Percentiles rank a stretch among this genome's conserved stretches.
Conservation (phyloP, 1,284 basidiomycete genomes). For the Tausonia pullulans region DNA sequence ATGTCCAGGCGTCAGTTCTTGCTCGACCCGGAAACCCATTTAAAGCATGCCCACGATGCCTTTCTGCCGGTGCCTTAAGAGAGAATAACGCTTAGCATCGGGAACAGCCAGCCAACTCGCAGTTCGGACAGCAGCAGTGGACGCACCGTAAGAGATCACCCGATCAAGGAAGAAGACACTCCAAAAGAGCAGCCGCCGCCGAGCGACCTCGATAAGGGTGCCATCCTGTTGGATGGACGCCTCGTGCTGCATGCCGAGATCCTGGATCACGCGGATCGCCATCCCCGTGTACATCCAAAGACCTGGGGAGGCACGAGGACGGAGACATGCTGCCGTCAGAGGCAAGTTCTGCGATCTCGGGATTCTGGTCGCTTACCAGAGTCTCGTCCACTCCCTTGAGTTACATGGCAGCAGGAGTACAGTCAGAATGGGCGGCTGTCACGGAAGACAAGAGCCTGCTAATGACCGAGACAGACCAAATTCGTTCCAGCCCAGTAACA, state of each 20-base stretch:
- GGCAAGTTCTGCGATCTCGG: neutral
- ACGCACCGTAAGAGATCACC: slow-evolving; percentile 8
- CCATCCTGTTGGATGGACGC: neutral
- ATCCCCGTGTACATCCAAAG: neutral
- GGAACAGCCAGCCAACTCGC: neutral
- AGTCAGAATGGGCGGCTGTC: neutral
- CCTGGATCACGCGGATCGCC: slow-evolving; percentile 11
- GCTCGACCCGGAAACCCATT: neutral
- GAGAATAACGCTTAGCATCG: neutral
- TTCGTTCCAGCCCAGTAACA: slow-evolving; percentile 10
- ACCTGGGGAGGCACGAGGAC: no score
- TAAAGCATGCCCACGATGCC: no score
- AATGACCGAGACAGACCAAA: slow-evolving; percentile 9
- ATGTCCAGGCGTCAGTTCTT: neutral
- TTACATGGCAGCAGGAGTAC: neutral
- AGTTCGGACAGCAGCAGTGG: neutral
- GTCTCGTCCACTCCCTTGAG: no score
- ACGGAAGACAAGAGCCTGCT: slow-evolving; percentile 5
- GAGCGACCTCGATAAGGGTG: slow-evolving; percentile 3
- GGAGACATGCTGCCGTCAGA: no score
- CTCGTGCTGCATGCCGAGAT: slow-evolving; percentile 13
- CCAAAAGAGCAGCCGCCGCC: slow-evolving; percentile 12
- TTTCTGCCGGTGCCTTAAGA: no score
- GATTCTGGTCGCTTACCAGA: neutral
- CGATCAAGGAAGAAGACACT: slow-evolving; percentile 14